These are phyloP conservation scores for Volvariella volvacea DNA, from an alignment of 1,284 basidiomycete genomes.

Conservation along the genomic window DNA sequence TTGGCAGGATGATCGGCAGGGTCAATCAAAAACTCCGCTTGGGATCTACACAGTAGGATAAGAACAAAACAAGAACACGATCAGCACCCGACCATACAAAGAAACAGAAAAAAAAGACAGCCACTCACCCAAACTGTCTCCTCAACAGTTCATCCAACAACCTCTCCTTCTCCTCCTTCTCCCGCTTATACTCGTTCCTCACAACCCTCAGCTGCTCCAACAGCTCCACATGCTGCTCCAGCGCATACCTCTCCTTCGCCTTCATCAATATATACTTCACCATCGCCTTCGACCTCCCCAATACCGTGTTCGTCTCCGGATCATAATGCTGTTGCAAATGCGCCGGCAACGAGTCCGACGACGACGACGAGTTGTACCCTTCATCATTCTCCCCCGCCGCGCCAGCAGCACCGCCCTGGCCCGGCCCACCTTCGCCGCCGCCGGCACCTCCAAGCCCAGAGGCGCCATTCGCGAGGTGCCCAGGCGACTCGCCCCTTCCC, in stretches of 20 bases:
- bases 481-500: conserved; percentile 5
- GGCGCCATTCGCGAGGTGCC: background rate
- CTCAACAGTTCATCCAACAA: conserved; percentile 47
- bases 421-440: conserved; percentile 7
- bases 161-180: conserved; percentile 49
- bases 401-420: conserved; percentile 5
- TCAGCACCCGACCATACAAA: no score
- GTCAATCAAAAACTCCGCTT: no score
- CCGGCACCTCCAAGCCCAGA: conserved; percentile 10
- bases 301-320: conserved; percentile 48
- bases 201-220: conserved; percentile 55
- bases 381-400: no score
- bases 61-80: no score
- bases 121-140: conserved; percentile 47
- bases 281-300: conserved; percentile 54
- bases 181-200: conserved; percentile 43
- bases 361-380: conserved; percentile 22
- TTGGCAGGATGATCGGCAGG: no score
- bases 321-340: conserved; percentile 43
- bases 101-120: background rate
- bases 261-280: conserved; percentile 73
- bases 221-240: conserved; percentile 55
- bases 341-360: conserved; percentile 41
- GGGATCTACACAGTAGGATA: no score
- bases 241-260: conserved; percentile 59